Conservation (phyloP, 805 yeast genomes). For the Kazachstania kunashirensis region DNA sequence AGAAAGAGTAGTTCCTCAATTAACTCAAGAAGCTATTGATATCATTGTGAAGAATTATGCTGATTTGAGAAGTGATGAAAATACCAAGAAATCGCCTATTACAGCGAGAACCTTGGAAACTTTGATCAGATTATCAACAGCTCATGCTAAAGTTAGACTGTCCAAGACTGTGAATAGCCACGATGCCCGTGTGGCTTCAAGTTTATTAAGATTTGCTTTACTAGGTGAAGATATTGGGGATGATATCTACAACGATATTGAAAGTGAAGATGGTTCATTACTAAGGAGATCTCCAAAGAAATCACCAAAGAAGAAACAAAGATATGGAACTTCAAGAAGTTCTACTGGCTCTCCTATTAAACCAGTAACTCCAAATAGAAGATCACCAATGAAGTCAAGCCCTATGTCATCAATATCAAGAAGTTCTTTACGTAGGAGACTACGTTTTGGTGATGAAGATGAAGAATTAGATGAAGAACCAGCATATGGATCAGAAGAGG, state of each 20-base stretch:
- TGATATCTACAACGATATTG: conserved; percentile 15
- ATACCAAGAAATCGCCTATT: conserved; percentile 79
- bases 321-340: conserved; percentile 9
- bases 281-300: conserved; percentile 22
- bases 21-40: conserved; percentile 68
- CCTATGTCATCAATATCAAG: conserved; percentile 2
- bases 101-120: conserved; percentile 98
- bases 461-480: conserved; percentile 9
- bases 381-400: conserved; percentile 5
- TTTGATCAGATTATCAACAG: conserved; percentile 85
- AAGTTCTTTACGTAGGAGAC: conserved; percentile 13
- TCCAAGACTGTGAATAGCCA: conserved; percentile 60
- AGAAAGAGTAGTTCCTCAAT: conserved; percentile 70
- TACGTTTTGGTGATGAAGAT: conserved; percentile 26
- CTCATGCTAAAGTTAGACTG: conserved; percentile 92
- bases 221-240: conserved; percentile 36
- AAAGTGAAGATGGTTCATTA: conserved; percentile 9
- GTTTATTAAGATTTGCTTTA: conserved; percentile 72
- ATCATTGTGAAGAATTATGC: conserved; percentile 75
- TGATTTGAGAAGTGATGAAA: conserved; percentile 72
- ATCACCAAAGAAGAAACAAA: conserved; percentile 29
- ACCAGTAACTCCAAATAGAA: conserved; percentile 10
- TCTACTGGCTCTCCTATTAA: conserved; percentile 15
- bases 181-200: conserved; percentile 83
- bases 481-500: conserved; percentile 19